A percentile compares a stretch with the other conserved stretches of the same genome.
Conservation (phyloP, 2,329 filamentous ascomycete species). For the Cordyceps fumosorosea region DNA sequence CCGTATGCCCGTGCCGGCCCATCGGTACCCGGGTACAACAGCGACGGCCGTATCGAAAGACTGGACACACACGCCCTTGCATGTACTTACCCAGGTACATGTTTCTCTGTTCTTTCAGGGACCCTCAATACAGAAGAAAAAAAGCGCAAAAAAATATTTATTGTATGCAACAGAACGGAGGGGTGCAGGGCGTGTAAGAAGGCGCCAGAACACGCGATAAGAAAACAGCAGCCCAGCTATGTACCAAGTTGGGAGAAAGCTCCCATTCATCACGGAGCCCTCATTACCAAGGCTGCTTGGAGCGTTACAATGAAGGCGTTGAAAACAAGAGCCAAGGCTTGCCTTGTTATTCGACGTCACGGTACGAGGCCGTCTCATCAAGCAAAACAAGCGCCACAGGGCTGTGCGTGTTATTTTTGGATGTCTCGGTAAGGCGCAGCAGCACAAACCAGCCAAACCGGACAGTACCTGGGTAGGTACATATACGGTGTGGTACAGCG, state of each 20-base stretch:
- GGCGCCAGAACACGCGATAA: neutral
- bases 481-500: neutral
- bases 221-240: neutral
- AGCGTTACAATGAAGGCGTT: too few relatives aligned
- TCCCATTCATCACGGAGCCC: too few relatives aligned
- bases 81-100: too few relatives aligned
- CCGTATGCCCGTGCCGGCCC: neutral
- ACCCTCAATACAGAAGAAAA: neutral
- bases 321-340: neutral
- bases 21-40: slow-evolving; percentile 12
- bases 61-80: neutral
- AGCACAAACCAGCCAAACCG: neutral
- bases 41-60: neutral
- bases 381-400: neutral
- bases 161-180: neutral
- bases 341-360: neutral
- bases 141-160: too few relatives aligned
- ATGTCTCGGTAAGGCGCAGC: neutral
- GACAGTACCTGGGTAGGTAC: neutral
- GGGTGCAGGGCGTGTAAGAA: neutral
- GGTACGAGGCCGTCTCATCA: neutral
- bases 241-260: too few relatives aligned
- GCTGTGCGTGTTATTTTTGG: neutral
- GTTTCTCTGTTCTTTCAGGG: neutral
- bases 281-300: too few relatives aligned